Percentiles rank a stretch among this genome's conserved stretches.
Evolutionary conservation across 805 yeast genomes (phyloP).

Genomic region (Yarrowia sp.): DNA sequence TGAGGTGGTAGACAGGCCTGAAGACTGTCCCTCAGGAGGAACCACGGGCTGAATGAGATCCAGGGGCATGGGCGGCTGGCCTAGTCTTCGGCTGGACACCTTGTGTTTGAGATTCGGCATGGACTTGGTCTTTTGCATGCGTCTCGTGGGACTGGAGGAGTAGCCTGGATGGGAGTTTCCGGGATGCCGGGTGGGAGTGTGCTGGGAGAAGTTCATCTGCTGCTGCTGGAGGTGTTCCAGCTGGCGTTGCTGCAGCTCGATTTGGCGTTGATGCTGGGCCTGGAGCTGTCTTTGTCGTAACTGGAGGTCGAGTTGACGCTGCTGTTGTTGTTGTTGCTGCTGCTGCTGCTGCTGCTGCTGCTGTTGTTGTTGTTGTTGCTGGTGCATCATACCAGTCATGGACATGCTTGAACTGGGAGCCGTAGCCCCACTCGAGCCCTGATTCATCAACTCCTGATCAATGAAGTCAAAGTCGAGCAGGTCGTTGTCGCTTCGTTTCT

Average conservation of each 20-base stretch:
- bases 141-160: neutral
- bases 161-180: neutral
- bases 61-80: constrained; percentile 12
- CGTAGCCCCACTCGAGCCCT: too few relatives aligned
- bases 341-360: neutral
- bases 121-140: constrained; percentile 28
- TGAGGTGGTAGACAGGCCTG: neutral
- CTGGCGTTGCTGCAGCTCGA: neutral
- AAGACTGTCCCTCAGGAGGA: neutral
- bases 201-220: neutral
- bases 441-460: constrained; percentile 2
- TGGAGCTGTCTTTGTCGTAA: neutral
- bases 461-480: constrained; percentile 32
- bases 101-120: constrained; percentile 35
- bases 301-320: neutral
- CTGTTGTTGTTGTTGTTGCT: neutral
- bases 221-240: neutral
- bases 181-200: constrained; percentile 12
- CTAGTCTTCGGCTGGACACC: constrained; percentile 4
- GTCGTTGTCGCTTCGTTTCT: constrained; percentile 26
- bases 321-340: neutral
- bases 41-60: constrained; percentile 17
- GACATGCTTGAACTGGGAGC: too few relatives aligned
- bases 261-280: neutral
- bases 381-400: neutral